Conservation (phyloP, 2,329 filamentous ascomycete species). For the Claviceps quebecensis region DNA sequence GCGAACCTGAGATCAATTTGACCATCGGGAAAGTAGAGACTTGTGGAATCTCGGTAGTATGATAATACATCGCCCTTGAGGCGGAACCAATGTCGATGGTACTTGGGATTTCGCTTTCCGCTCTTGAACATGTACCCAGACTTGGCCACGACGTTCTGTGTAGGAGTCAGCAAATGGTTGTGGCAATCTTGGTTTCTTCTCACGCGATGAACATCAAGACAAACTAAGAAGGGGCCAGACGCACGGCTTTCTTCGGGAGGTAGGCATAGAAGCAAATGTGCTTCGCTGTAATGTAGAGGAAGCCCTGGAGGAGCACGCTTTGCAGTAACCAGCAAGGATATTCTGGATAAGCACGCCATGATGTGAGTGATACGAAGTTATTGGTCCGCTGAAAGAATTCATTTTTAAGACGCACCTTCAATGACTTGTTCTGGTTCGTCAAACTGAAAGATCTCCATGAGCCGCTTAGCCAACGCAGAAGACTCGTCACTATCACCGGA, state of each 20-base stretch:
- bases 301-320: conserved; percentile 82
- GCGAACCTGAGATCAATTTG: conserved; percentile 87
- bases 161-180: conserved; percentile 7
- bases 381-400: conserved; percentile 1
- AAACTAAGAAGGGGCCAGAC: conserved; percentile 13
- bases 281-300: conserved; percentile 84
- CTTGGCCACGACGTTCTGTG: conserved; percentile 58
- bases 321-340: conserved; percentile 90
- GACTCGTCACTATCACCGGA: conserved; percentile 25
- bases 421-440: conserved; percentile 72
- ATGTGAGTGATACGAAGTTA: neutral
- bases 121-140: conserved; percentile 82
- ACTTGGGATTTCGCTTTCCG: conserved; percentile 75
- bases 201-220: neutral
- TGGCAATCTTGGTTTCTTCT: no score
- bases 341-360: conserved; percentile 33
- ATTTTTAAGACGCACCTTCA: conserved; percentile 38
- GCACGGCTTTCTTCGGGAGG: conserved; percentile 78
- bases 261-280: conserved; percentile 98
- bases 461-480: conserved; percentile 50
- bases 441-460: conserved; percentile 80
- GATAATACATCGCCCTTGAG: conserved; percentile 84
- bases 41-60: conserved; percentile 72
- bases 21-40: conserved; percentile 82
- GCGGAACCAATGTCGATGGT: conserved; percentile 84